These are phyloP conservation scores for Diplodia intermedia DNA, from an alignment of 2,329 filamentous ascomycete genomes.

Conservation along the genomic window DNA sequence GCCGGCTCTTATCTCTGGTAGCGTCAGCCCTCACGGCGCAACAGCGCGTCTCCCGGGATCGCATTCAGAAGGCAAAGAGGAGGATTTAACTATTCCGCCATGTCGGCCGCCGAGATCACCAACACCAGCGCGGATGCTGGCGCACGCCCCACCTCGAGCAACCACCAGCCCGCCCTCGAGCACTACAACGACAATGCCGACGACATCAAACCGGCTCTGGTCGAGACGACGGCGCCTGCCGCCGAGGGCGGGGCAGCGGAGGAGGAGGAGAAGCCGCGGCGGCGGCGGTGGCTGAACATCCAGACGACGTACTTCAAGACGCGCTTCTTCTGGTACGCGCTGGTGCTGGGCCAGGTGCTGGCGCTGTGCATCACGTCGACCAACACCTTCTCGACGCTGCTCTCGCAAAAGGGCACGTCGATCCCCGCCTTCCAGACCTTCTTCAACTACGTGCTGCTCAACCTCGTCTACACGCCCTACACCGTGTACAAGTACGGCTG, in stretches of 20 bases:
- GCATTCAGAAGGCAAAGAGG: too few species aligned
- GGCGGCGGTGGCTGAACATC: conserved; percentile 19
- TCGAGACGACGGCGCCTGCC: not conserved
- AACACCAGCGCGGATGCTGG: not conserved
- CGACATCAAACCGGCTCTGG: conserved; percentile 8
- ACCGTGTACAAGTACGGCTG: conserved; percentile 82
- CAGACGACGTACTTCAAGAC: conserved; percentile 31
- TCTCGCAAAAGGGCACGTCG: conserved; percentile 69
- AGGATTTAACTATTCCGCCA: not conserved
- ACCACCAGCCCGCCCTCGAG: not conserved
- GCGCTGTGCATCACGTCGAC: conserved; percentile 90
- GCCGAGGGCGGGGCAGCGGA: not conserved
- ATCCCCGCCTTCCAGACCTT: conserved; percentile 96
- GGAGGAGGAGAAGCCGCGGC: not conserved
- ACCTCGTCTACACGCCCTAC: conserved; percentile 79
- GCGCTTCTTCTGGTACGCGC: conserved; percentile 33
- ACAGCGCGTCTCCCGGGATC: not conserved
- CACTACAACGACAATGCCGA: not conserved
- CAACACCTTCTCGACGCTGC: conserved; percentile 85
- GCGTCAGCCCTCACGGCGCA: too few species aligned
- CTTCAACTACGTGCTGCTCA: conserved; percentile 90
- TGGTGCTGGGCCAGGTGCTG: conserved; percentile 66
- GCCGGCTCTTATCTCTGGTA: too few species aligned
- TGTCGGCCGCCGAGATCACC: conserved; percentile 8
- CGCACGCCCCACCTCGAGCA: not conserved